Conservation (phyloP, 2,329 filamentous ascomycete species). For the Fusarium heterosporum region DNA sequence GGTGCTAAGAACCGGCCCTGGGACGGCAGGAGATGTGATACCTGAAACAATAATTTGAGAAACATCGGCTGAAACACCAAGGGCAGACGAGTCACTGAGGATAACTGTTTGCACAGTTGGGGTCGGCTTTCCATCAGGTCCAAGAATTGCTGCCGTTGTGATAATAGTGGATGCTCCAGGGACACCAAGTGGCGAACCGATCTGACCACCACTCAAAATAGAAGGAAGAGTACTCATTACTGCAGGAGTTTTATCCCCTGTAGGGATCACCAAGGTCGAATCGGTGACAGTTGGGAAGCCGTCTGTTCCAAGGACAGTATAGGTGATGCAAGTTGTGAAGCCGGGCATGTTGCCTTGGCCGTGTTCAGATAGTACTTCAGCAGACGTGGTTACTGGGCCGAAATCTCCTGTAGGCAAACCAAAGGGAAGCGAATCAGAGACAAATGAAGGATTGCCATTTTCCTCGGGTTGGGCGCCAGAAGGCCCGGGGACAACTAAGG, state of each 20-base stretch:
- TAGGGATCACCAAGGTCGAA: constrained; percentile 48
- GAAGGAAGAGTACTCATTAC: constrained; percentile 34
- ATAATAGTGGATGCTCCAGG: constrained; percentile 42
- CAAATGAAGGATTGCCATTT: constrained; percentile 39
- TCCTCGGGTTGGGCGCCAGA: constrained; percentile 33
- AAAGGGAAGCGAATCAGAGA: constrained; percentile 33
- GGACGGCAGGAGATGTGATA: constrained; percentile 24
- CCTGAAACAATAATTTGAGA: constrained; percentile 35
- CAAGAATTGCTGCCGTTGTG: constrained; percentile 50
- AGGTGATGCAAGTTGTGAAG: constrained; percentile 49
- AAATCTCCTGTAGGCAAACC: constrained; percentile 45
- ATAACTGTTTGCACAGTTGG: constrained; percentile 51
- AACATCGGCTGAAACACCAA: constrained; percentile 30
- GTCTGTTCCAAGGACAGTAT: constrained; percentile 48
- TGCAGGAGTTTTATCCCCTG: constrained; percentile 38
- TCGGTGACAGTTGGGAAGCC: constrained; percentile 48
- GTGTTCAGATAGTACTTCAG: constrained; percentile 13
- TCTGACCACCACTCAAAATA: constrained; percentile 7
- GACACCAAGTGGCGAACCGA: constrained; percentile 26
- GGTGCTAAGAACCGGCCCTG: constrained; percentile 31
- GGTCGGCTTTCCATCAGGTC: constrained; percentile 50
- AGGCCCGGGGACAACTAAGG: constrained; percentile 47
- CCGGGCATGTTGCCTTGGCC: constrained; percentile 8
- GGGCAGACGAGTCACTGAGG: constrained; percentile 41
- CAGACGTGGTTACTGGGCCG: constrained; percentile 32